Base-by-base conservation (phyloP, 805 yeast genomes). In the Grigorovia humatica region DNA sequence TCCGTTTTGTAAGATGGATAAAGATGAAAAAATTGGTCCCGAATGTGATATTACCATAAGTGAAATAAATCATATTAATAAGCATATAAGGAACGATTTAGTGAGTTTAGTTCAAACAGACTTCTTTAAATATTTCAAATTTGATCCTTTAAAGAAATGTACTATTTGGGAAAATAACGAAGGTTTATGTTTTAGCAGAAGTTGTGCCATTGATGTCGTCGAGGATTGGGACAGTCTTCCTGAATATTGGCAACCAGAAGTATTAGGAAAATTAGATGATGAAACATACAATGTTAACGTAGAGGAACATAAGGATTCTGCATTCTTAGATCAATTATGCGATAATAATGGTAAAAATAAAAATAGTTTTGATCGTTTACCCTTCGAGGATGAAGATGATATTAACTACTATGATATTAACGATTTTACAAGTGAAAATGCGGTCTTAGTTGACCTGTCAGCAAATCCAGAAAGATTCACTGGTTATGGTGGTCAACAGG, bases 401-500 rank as follows among this genome's bases (percentile, higher is more conserved):
- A 69, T 77, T 52, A 87, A 83, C 60, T 86, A 84, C 70, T 82
- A 87, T 62, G 86, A 82, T 63, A 69, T 82, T 42, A 87, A 81
- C 59, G 78, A 66, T 49, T 75, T 74, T 47, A 75, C 77, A 46
- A 79, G 77, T 57, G 80, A 80, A 59, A 77, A 81, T 54, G 82
- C 89, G 51, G 96, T 88, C 1, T 83, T 84, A 60, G 96, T 93
- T 30, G 88, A 90, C 61, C 75, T 93, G 52, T 74, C 83, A 19
- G 87, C 85, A 51, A 95, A 95, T 63, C 96, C 96, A 0, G 99
- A 93, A 68, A 75, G 98, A 61, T 93, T 87, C 71, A 95, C 99
- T 0, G 99, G 99, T 0, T 93, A 93, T 63, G 85, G 89, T 35
- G 99, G 99, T 32, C 81, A 83, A 48, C 96, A 93, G 62, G 88